Evolutionary conservation across 768 basidiomycete genomes (phyloP).

Genomic region (Lentinula aciculospora): DNA sequence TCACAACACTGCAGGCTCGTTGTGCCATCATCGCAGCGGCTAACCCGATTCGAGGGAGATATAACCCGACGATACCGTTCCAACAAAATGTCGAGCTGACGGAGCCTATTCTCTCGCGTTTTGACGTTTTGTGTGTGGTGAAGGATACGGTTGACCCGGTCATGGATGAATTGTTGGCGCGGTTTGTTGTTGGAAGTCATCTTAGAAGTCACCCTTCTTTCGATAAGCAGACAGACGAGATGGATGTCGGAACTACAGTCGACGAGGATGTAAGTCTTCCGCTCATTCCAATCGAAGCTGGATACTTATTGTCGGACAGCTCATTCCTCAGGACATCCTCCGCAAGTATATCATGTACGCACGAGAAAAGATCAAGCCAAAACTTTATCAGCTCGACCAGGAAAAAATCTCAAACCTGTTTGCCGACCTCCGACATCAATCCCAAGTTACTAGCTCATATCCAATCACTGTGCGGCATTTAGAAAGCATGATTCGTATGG

Average conservation of each 20-base stretch:
- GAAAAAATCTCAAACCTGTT: constrained; percentile 94
- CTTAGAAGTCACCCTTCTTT: constrained; percentile 93
- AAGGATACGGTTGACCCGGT: constrained; percentile 97
- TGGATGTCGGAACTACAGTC: constrained; percentile 82
- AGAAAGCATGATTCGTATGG: constrained; percentile 99
- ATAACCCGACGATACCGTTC: constrained; percentile 98
- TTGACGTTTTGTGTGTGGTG: constrained; percentile 97
- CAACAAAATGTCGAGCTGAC: constrained; percentile 98
- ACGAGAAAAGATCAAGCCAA: constrained; percentile 86
- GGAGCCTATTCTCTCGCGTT: constrained; percentile 96
- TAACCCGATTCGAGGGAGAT: constrained; percentile 94
- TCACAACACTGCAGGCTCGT: constrained; percentile 95
- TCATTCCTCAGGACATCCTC: constrained; percentile 94
- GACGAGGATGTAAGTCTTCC: constrained; percentile 80
- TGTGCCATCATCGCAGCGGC: constrained; percentile 98
- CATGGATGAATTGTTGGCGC: constrained; percentile 91
- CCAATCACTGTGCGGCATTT: constrained; percentile 97
- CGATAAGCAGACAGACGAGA: constrained; percentile 81
- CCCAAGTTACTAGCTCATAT: constrained; percentile 95
- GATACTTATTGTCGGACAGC: constrained; percentile 35
- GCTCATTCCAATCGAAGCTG: background rate
- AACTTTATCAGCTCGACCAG: constrained; percentile 91
- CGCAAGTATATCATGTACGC: constrained; percentile 99
- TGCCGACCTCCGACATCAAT: constrained; percentile 92
- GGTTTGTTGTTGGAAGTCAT: constrained; percentile 98